These are phyloP conservation scores for Phytophthora meadii DNA, from an alignment of 352 stramenopile species.

Conservation along the genomic window DNA sequence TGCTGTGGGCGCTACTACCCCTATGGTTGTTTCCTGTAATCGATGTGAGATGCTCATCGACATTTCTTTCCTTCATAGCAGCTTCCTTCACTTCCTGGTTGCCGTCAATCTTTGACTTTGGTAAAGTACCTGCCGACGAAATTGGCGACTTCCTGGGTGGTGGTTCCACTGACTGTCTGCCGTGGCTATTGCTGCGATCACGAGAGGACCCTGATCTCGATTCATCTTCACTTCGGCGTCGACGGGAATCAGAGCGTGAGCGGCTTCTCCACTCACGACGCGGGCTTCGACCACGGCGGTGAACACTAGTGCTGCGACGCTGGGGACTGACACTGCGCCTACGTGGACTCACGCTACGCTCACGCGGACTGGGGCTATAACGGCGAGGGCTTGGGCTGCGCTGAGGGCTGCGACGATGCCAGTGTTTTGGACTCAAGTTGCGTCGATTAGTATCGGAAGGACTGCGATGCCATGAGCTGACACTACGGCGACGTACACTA, in stretches of 20 bases:
- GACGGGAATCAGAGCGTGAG: conserved; percentile 28
- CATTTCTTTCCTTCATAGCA: conserved; percentile 6
- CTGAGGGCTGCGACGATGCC: conserved; percentile 15
- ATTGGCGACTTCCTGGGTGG: conserved; percentile 3
- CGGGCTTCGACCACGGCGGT: conserved; percentile 19
- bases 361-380: conserved; percentile 10
- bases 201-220: conserved; percentile 32
- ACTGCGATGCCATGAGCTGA: conserved; percentile 6
- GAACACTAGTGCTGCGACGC: conserved; percentile 20
- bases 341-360: conserved; percentile 11
- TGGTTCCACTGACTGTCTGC: conserved; percentile 7
- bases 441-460: not conserved
- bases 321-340: conserved; percentile 14
- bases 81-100: conserved; percentile 2
- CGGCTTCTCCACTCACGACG: conserved; percentile 24
- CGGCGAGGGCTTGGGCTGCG: conserved; percentile 1
- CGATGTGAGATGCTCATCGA: conserved; percentile 4
- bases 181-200: conserved; percentile 22
- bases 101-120: conserved; percentile 4
- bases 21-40: conserved; percentile 8
- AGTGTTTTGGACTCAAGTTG: not conserved
- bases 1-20: too few relatives aligned
- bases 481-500: conserved; percentile 8
- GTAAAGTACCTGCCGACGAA: not conserved
- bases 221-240: conserved; percentile 10